Conservation (phyloP, 129 eudicot genomes). For the Flaveria bidentis region DNA sequence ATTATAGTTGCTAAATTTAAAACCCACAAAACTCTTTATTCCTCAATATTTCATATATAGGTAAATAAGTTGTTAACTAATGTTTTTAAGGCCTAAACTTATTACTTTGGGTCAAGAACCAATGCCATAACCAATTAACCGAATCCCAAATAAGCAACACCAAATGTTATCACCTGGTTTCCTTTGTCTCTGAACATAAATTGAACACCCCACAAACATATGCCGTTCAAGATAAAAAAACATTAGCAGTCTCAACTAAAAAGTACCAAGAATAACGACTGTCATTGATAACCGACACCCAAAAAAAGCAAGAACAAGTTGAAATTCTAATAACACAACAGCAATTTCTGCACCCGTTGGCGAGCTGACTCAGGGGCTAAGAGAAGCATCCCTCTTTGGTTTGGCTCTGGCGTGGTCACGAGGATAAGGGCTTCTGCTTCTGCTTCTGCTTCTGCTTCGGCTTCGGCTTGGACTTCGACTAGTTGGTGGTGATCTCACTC, state of each 20-base stretch:
- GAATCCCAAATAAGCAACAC: too few relatives aligned
- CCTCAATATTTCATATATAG: too few relatives aligned
- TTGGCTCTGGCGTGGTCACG: constrained; percentile 14
- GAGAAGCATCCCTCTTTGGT: constrained; percentile 27
- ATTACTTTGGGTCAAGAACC: too few relatives aligned
- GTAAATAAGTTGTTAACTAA: too few relatives aligned
- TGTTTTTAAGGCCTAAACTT: too few relatives aligned
- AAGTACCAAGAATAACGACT: neutral
- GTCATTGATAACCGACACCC: neutral
- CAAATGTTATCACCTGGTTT: too few relatives aligned
- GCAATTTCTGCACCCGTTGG: neutral
- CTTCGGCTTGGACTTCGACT: constrained; percentile 17
- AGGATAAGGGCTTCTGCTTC: constrained; percentile 15
- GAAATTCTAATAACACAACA: constrained; percentile 9
- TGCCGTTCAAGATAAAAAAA: neutral
- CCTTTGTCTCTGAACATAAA: too few relatives aligned
- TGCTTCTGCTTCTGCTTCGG: constrained; percentile 21
- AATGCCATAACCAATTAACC: too few relatives aligned
- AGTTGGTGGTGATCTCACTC: constrained; percentile 3
- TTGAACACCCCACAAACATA: neutral
- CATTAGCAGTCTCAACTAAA: neutral
- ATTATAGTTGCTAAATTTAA: too few relatives aligned
- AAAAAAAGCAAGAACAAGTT: neutral
- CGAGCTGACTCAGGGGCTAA: constrained; percentile 20
- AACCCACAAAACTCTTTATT: too few relatives aligned